Conservation (phyloP, 768 basidiomycete species). For the Coprinopsis sp. region DNA sequence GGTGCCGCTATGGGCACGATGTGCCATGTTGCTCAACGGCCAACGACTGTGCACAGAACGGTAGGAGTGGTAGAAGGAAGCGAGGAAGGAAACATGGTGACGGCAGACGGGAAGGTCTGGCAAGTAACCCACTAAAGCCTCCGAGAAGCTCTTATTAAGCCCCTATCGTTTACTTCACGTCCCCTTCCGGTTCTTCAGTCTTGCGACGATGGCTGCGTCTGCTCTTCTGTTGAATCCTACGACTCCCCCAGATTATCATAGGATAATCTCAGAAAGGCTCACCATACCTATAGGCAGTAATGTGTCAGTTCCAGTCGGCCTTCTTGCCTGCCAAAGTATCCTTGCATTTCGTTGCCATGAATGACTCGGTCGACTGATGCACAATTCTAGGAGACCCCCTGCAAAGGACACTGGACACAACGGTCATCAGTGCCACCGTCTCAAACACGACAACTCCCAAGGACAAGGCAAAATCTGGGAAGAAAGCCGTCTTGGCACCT, state of each 20-base stretch:
- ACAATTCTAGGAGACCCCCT: constrained; percentile 61
- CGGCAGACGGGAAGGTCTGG: too few relatives aligned
- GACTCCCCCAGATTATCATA: constrained; percentile 59
- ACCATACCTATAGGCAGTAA: constrained; percentile 46
- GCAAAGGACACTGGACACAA: constrained; percentile 52
- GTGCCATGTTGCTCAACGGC: not conserved
- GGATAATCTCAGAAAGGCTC: constrained; percentile 56
- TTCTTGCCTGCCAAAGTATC: constrained; percentile 63
- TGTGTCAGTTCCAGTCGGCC: constrained; percentile 62
- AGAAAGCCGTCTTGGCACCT: constrained; percentile 52
- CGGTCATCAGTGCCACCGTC: constrained; percentile 45
- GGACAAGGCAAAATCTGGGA: constrained; percentile 42
- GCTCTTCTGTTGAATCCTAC: constrained; percentile 37
- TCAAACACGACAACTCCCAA: constrained; percentile 39
- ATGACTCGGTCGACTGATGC: not conserved
- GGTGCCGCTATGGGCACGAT: not conserved
- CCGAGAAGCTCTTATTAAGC: too few relatives aligned
- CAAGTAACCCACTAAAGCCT: too few relatives aligned
- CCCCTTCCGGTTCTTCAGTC: not conserved
- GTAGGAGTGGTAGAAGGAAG: too few relatives aligned
- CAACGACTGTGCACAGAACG: too few relatives aligned
- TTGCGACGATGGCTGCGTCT: constrained; percentile 23
- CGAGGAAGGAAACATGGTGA: too few relatives aligned
- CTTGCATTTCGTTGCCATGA: not conserved
- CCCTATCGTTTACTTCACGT: too few relatives aligned